Conservation (phyloP, 768 basidiomycete genomes). For the Boletus edulis region DNA sequence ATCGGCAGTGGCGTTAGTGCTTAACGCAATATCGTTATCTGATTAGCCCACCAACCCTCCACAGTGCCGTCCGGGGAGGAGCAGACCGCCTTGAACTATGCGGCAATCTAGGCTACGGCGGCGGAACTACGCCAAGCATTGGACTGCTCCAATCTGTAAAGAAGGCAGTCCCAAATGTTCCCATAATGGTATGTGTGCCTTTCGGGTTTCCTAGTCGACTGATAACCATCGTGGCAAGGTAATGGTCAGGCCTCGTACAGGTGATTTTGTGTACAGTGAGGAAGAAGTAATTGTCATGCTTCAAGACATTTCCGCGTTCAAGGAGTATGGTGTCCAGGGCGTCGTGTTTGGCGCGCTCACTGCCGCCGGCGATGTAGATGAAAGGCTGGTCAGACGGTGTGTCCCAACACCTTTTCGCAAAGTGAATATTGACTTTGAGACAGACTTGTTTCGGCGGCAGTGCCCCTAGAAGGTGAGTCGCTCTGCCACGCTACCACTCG, state of each 20-base stretch:
- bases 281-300: constrained; percentile 71
- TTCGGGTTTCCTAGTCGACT: background rate
- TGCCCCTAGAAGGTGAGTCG: constrained; percentile 58
- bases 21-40: background rate
- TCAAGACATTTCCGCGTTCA: constrained; percentile 67
- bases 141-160: constrained; percentile 65
- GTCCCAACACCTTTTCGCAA: background rate
- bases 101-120: constrained; percentile 65
- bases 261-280: constrained; percentile 74
- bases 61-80: constrained; percentile 67
- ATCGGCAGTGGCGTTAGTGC: constrained; percentile 61
- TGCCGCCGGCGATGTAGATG: constrained; percentile 55
- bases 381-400: constrained; percentile 51
- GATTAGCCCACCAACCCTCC: constrained; percentile 2
- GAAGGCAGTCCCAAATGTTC: constrained; percentile 44
- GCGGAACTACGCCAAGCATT: constrained; percentile 80
- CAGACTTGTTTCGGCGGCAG: constrained; percentile 57
- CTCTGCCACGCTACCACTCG: background rate
- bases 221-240: constrained; percentile 39
- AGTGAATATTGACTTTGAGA: background rate
- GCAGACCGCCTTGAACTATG: constrained; percentile 80
- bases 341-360: constrained; percentile 68
- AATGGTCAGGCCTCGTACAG: constrained; percentile 78
- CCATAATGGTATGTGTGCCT: constrained; percentile 65
- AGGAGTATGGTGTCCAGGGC: constrained; percentile 53